Evolutionary conservation across 441 rosid species (phyloP), one percentile per base, ranked within the genome.

Genomic region (Biscutella auriculata): DNA sequence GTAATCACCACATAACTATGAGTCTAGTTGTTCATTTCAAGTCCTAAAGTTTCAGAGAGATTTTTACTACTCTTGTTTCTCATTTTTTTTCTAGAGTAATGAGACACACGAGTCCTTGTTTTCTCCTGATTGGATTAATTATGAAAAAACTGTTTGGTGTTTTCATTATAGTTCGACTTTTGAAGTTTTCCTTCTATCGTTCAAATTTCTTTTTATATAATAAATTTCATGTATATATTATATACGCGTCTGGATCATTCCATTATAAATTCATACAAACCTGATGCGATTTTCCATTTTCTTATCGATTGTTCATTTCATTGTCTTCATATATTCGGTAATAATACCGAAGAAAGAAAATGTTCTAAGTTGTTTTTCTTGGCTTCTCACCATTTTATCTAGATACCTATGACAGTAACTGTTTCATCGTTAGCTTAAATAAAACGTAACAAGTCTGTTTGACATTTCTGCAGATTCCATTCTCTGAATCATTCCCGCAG

Each of bases 401-500:
- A 33, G 43, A 10, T 30, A 26, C 36, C 39, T 47, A 28, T 47
- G 36, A 8, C 37, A 9, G 28, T 21, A 62, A 40, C 16, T 19
- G 50, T 61, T 46, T 36, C 63, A 33, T 19, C 43, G 44, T 19
- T 32, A 6, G 28, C 10, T 37, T 41, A 26, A 23, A 40, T n/a
- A 9, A 33, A 37, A 55, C n/a, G 8, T 46, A 29, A 36, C 35
- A 30, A 36, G 14, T 46, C 32, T n/a, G 48, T 48, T 56, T 16
- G 51, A 39, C n/a, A 23, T 51, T 16, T 13, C 46, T 5, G 58
- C 87, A 92, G 98, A 85, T 87, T 60, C 93, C 98, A 53, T 82
- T 93, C 65, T 93, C 98, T 1, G 98, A 93, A 73, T 82, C 92
- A 25, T 93, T 88, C 78, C 96, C 92, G 4, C 95, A 81, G 78